Conservation (phyloP, 1,139 yeast genomes). For the Meyerozyma carpophila region DNA sequence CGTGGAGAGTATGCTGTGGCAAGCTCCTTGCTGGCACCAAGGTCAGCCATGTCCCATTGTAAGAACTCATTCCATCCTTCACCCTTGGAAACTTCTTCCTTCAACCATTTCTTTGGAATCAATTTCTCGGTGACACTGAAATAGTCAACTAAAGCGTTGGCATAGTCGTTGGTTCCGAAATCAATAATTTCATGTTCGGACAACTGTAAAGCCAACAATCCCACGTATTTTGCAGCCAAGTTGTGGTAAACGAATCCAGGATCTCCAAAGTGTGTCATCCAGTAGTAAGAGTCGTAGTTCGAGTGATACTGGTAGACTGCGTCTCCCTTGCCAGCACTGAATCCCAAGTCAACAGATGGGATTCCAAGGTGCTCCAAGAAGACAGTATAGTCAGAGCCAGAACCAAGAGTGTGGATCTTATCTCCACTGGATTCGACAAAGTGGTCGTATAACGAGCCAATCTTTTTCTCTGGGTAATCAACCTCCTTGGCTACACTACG, state of each 20-base stretch:
- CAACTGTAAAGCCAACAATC: slow-evolving; percentile 41
- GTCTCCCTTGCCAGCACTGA: slow-evolving; percentile 25
- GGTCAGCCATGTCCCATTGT: slow-evolving; percentile 15
- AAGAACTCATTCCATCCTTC: slow-evolving; percentile 16
- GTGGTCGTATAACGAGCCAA: slow-evolving; percentile 52
- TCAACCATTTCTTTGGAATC: slow-evolving; percentile 13
- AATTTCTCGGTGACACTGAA: slow-evolving; percentile 7
- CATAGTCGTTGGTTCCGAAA: slow-evolving; percentile 39
- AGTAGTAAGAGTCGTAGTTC: slow-evolving; percentile 60
- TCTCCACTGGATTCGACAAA: slow-evolving; percentile 38
- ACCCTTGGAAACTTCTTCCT: slow-evolving; percentile 7
- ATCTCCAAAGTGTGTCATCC: slow-evolving; percentile 60
- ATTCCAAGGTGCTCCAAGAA: slow-evolving; percentile 45
- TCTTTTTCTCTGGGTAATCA: slow-evolving; percentile 43
- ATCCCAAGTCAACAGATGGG: slow-evolving; percentile 38
- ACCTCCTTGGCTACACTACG: slow-evolving; percentile 28
- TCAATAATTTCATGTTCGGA: slow-evolving; percentile 41
- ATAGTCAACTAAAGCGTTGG: slow-evolving; percentile 24
- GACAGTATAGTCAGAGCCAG: slow-evolving; percentile 45
- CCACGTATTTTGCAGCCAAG: slow-evolving; percentile 46
- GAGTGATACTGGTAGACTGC: slow-evolving; percentile 67
- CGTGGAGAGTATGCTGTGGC: slow-evolving; percentile 14
- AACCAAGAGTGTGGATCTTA: slow-evolving; percentile 31
- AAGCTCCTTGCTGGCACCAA: slow-evolving; percentile 10
- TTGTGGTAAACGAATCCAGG: slow-evolving; percentile 54